Conservation (phyloP, 257 asterid genomes). For the Solanum verrucosum region DNA sequence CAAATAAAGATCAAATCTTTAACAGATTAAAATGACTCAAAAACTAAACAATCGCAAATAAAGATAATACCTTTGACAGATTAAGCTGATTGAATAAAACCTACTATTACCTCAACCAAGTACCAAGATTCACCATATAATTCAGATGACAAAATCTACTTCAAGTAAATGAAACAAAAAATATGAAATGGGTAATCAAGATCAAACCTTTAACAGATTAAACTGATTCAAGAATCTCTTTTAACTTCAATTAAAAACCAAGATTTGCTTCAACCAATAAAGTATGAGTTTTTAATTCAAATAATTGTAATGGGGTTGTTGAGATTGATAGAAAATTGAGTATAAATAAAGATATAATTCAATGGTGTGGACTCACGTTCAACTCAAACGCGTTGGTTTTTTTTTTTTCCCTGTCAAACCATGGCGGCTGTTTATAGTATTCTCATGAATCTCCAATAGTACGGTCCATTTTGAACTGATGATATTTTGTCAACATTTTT, state of each 20-base stretch:
- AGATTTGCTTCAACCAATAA: neutral
- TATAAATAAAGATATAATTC: neutral
- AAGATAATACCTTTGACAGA: neutral
- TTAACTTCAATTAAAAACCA: constrained; percentile 4
- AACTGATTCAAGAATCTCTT: neutral
- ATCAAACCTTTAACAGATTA: neutral
- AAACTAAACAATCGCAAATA: neutral
- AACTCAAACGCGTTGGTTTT: neutral
- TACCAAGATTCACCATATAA: neutral
- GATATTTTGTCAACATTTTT: neutral
- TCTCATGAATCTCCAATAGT: neutral
- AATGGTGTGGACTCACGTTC: neutral
- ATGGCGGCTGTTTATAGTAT: neutral
- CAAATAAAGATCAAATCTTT: neutral
- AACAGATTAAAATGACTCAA: neutral
- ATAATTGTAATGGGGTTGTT: neutral
- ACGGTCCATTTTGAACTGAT: neutral
- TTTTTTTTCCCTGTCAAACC: neutral
- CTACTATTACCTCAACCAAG: neutral
- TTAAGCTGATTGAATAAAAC: neutral
- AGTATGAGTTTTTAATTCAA: neutral
- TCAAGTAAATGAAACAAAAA: neutral
- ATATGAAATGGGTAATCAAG: neutral
- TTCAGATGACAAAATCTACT: neutral
- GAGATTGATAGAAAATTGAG: neutral